Base-by-base conservation (phyloP, 2,329 filamentous ascomycete genomes). In the Ophiocordyceps camponoti-rufipedis region DNA sequence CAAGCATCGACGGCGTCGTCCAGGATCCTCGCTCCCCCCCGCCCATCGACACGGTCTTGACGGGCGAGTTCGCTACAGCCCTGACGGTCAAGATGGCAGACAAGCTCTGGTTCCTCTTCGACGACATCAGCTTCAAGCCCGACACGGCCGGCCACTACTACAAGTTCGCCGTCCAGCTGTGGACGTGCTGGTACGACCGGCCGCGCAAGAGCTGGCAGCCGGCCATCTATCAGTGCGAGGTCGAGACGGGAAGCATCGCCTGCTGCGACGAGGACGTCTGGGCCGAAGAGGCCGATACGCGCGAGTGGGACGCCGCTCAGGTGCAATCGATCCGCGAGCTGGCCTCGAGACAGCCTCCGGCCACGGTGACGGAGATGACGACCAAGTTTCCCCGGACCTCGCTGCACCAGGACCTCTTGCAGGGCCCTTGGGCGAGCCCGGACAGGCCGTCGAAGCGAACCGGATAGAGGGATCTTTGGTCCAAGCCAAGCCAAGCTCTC, bases 41-140 rank as follows among this genome's bases (percentile, higher is more conserved):
- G 11, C 16, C 38, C 8, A 23, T 23, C 5, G 28, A 32, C 16
- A 19, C 6, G 14, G 14, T 43, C 14, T 19, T 43, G 8, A 14
- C 39, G 8, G 45, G 40, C 19, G 23, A 31, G 32, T 31, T 16
- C 28, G n/a, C 23, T 8, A 32, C 41, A 5, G 18, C 45, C 28
- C 29, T 46, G n/a, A 31, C 23, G 11, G 13, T 31, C 7, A 43
- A 33, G 41, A 39, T 35, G 14, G 19, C 8, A 2, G 23, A 39
- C 32, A 46, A 46, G 45, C 32, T 46, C 2, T 46, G 45, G 45
- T 46, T 46, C 13, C 31, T 43, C 23, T 43, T 46, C 23, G 18
- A 19, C 13, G 41, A 43, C 11, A 32, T 46, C 45, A 39, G 8
- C 31, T 46, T 46, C 41, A 42, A 32, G 33, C 45, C 45, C 10